Conservation (phyloP, 441 rosid species). For the Cnidoscolus chayamansa region DNA sequence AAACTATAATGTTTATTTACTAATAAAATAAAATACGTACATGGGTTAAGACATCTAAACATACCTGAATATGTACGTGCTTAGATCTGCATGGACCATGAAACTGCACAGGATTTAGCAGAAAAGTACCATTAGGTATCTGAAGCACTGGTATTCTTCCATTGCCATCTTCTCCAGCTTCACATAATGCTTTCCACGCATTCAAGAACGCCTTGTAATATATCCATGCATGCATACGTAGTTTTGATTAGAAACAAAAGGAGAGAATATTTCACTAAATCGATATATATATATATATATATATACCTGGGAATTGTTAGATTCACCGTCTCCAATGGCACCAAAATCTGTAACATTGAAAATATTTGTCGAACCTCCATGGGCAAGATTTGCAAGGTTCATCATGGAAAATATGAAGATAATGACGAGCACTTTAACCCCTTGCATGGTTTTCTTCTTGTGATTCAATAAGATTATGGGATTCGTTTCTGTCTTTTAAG, state of each 20-base stretch:
- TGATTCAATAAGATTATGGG: too few species aligned
- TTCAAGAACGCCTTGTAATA: slow-evolving; percentile 29
- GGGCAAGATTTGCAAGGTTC: too few species aligned
- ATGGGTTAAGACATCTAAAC: too few species aligned
- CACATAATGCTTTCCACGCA: slow-evolving; percentile 40
- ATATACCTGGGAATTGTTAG: slow-evolving; percentile 24
- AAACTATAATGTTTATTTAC: too few species aligned
- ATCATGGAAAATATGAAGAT: too few species aligned
- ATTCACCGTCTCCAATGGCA: slow-evolving; percentile 32
- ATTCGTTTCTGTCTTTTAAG: too few species aligned
- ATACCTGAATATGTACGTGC: slow-evolving; percentile 25
- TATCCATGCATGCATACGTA: background rate
- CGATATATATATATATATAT: background rate
- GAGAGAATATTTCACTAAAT: too few species aligned
- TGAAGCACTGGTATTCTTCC: slow-evolving; percentile 19
- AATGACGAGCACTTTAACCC: too few species aligned
- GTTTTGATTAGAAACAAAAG: too few species aligned
- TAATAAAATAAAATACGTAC: too few species aligned
- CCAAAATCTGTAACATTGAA: slow-evolving; percentile 26
- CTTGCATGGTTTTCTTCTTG: too few species aligned
- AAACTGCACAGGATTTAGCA: slow-evolving; percentile 20
- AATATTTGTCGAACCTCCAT: background rate
- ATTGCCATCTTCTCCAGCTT: background rate
- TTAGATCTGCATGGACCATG: slow-evolving; percentile 40
- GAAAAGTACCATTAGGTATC: slow-evolving; percentile 26